Evolutionary conservation across 176 grass and related monocot genomes (phyloP).

Genomic region (Hyparrhenia diplandra): DNA sequence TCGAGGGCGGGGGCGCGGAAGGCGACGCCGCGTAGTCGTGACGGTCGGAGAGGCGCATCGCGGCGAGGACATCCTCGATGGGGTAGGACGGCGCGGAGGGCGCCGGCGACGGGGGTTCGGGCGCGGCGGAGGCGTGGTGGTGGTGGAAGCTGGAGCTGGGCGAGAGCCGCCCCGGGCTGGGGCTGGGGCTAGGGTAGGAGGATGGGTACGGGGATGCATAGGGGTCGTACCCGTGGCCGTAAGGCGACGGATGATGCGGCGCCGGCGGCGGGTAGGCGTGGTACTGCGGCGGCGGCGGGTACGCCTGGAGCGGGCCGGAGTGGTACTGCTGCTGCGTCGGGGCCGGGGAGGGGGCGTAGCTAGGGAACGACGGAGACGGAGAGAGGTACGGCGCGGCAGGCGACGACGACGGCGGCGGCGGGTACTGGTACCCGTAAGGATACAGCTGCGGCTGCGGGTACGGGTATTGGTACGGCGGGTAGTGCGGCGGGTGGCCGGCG

Average conservation of each 20-base stretch:
- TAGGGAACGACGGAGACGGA: constrained; percentile 39
- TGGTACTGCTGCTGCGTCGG: constrained; percentile 35
- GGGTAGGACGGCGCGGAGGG: constrained; percentile 46
- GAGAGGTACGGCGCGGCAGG: constrained; percentile 31
- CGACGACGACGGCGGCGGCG: constrained; percentile 7
- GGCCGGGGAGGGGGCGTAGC: constrained; percentile 8
- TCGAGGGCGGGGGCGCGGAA: constrained; percentile 13
- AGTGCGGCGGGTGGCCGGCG: constrained; percentile 14
- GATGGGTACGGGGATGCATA: constrained; percentile 15
- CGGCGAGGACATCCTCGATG: constrained; percentile 48
- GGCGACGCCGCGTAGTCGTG: constrained; percentile 18
- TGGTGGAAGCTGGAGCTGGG: constrained; percentile 40
- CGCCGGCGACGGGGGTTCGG: constrained; percentile 9
- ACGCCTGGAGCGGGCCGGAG: constrained; percentile 39
- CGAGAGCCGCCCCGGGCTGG: constrained; percentile 18
- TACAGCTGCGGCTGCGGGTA: constrained; percentile 15
- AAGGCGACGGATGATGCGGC: background rate
- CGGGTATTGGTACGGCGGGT: constrained; percentile 23
- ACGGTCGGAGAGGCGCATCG: constrained; percentile 46
- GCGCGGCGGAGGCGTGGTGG: background rate
- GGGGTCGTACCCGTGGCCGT: constrained; percentile 22
- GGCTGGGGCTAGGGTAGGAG: constrained; percentile 23
- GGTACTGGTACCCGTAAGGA: constrained; percentile 23
- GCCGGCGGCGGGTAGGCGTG: constrained; percentile 17
- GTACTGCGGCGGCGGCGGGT: constrained; percentile 36